These are phyloP conservation scores for Globisporangium emineosum DNA, from an alignment of 352 stramenopile genomes.

Conservation along the genomic window DNA sequence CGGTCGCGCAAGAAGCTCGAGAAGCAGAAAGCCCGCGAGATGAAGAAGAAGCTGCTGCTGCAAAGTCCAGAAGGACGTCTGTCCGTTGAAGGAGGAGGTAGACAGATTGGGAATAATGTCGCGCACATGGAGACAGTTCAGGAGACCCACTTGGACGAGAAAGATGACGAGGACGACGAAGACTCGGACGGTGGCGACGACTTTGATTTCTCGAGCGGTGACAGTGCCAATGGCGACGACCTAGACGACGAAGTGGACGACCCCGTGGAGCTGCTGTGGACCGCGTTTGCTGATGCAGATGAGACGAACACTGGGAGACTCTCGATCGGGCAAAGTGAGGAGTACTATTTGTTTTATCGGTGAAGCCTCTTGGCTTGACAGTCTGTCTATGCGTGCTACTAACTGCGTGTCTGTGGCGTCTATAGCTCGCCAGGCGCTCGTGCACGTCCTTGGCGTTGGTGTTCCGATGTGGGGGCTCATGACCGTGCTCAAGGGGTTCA, in stretches of 20 bases:
- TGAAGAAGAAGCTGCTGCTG: slow-evolving; percentile 23
- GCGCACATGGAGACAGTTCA: slow-evolving; percentile 64
- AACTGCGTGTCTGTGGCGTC: no score
- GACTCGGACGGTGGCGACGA: slow-evolving; percentile 30
- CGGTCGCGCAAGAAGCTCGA: slow-evolving; percentile 60
- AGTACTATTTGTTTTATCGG: background rate
- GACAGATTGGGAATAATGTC: slow-evolving; percentile 10
- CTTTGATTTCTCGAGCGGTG: slow-evolving; percentile 45
- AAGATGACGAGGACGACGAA: slow-evolving; percentile 30
- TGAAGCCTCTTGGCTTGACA: background rate
- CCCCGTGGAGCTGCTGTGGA: slow-evolving; percentile 61
- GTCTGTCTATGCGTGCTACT: slow-evolving; percentile 6
- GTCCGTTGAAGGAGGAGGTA: slow-evolving; percentile 8
- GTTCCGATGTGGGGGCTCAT: slow-evolving; percentile 43
- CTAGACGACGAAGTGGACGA: slow-evolving; percentile 54
- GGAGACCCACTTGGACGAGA: slow-evolving; percentile 29
- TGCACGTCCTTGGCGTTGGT: slow-evolving; percentile 56
- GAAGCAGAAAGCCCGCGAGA: slow-evolving; percentile 49
- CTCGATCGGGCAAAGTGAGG: slow-evolving; percentile 50
- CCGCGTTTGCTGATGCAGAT: slow-evolving; percentile 55
- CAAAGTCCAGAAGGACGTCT: slow-evolving; percentile 11
- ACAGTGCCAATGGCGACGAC: slow-evolving; percentile 32
- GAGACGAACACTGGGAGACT: slow-evolving; percentile 33
- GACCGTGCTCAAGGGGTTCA: slow-evolving; percentile 25
- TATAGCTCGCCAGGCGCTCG: slow-evolving; percentile 55